phyloP scores from a whole-genome alignment of 2,329 filamentous ascomycete genomes.

The Clarireedia hainanense region DNA sequence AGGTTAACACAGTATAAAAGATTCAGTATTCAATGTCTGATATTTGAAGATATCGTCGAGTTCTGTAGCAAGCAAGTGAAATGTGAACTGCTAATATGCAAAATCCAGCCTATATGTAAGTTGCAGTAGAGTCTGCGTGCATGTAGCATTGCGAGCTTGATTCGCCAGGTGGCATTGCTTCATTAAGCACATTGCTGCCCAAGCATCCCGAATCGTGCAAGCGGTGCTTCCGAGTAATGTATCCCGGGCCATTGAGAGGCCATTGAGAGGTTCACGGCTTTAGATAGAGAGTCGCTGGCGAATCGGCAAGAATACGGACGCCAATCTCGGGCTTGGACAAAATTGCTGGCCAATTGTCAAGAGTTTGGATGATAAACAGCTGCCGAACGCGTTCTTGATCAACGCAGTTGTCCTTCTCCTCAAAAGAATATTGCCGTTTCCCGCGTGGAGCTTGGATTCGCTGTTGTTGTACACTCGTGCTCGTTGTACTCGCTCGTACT shows the following conservation, averaged over 20 bases:
- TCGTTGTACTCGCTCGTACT: too few relatives aligned
- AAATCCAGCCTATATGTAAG: not conserved
- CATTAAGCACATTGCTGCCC: conserved; percentile 1
- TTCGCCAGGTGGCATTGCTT: not conserved
- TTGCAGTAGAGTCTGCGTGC: not conserved
- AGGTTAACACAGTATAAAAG: not conserved
- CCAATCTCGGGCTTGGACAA: not conserved
- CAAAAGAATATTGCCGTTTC: too few relatives aligned
- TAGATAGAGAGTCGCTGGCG: not conserved
- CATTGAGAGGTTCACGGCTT: not conserved
- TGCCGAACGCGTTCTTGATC: too few relatives aligned
- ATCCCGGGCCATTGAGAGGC: not conserved
- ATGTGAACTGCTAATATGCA: not conserved
- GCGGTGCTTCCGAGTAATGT: not conserved
- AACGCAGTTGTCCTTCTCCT: too few relatives aligned
- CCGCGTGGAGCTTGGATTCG: not conserved
- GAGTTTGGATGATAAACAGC: not conserved
- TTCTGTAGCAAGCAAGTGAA: not conserved
- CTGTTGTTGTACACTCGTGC: not conserved
- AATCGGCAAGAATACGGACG: not conserved
- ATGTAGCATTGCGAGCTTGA: not conserved
- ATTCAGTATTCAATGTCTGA: not conserved
- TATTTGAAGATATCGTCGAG: not conserved
- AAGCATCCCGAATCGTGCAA: not conserved
- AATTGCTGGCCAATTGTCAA: not conserved